A percentile compares a stretch with the other conserved stretches of the same genome.
Evolutionary conservation across 2,329 filamentous ascomycete genomes (phyloP).

Genomic region (Aspergillus pseudoglaucus): DNA sequence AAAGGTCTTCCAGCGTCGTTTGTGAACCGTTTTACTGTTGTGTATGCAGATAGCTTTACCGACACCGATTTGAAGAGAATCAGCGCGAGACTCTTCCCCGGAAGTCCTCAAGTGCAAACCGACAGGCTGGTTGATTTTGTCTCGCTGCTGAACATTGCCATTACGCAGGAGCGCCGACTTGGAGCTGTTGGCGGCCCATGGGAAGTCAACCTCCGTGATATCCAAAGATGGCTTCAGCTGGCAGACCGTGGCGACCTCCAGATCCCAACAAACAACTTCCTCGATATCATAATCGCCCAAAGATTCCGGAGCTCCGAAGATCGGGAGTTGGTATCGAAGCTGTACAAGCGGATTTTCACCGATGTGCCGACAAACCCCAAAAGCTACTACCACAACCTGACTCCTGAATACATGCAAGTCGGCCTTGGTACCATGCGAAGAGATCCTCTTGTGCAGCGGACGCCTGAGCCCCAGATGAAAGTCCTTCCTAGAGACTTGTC

Average conservation of each 20-base stretch:
- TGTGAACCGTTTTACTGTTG: conserved; percentile 95
- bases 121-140: conserved; percentile 70
- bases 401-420: conserved; percentile 62
- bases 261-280: conserved; percentile 64
- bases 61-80: conserved; percentile 76
- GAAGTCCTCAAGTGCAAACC: conserved; percentile 54
- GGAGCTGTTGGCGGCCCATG: conserved; percentile 66
- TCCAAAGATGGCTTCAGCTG: conserved; percentile 77
- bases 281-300: conserved; percentile 76
- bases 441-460: conserved; percentile 39
- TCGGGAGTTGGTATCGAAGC: conserved; percentile 54
- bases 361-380: conserved; percentile 35
- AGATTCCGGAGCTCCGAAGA: conserved; percentile 73
- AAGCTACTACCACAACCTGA: conserved; percentile 68
- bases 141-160: conserved; percentile 66
- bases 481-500: conserved; percentile 46
- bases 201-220: conserved; percentile 93
- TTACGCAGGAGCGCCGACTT: conserved; percentile 52
- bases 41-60: conserved; percentile 87
- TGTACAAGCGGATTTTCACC: conserved; percentile 63
- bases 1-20: conserved; percentile 94
- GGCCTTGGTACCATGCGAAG: conserved; percentile 67
- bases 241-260: conserved; percentile 56
- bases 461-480: conserved; percentile 25
- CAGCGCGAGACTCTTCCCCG: conserved; percentile 68